These are phyloP conservation scores for Ceratonia siliqua DNA, from an alignment of 306 rosid species.

Conservation along the genomic window DNA sequence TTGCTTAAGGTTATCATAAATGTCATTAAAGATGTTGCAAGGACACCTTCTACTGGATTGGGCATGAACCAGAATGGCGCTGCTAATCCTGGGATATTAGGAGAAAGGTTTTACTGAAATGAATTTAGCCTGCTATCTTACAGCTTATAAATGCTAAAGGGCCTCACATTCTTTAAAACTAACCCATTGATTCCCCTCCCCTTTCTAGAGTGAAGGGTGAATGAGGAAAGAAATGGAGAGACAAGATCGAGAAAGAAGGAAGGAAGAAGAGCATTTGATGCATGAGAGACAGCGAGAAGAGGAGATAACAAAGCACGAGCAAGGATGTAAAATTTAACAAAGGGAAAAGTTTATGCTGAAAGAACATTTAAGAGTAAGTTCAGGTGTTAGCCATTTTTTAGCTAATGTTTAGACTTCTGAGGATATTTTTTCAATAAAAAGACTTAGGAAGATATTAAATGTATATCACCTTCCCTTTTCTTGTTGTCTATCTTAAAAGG, in stretches of 20 bases:
- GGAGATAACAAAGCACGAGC: conserved; percentile 88
- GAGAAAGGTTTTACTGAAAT: conserved; percentile 66
- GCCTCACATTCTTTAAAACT: conserved; percentile 13
- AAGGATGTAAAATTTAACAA: conserved; percentile 83
- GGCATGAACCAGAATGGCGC: conserved; percentile 87
- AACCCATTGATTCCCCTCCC: conserved; percentile 21
- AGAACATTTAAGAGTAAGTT: conserved; percentile 77
- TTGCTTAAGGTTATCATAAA: conserved; percentile 82
- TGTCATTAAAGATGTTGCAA: conserved; percentile 98
- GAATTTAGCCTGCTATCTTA: conserved; percentile 1
- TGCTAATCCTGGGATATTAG: conserved; percentile 91
- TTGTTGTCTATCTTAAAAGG: conserved; percentile 48
- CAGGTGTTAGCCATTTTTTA: conserved; percentile 24
- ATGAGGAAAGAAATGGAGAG: conserved; percentile 86
- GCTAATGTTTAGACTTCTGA: conserved; percentile 23
- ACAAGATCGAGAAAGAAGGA: conserved; percentile 89
- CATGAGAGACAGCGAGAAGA: conserved; percentile 91
- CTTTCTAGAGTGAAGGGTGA: conserved; percentile 75
- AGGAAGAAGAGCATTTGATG: conserved; percentile 93
- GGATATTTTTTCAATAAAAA: no score
- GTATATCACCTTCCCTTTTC: conserved; percentile 28
- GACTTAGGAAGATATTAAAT: no score
- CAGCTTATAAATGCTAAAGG: conserved; percentile 1
- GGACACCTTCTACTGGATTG: conserved; percentile 87
- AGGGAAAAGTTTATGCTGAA: conserved; percentile 86